phyloP scores from a whole-genome alignment of 1,284 basidiomycete genomes.

The Pseudozyma sp. region DNA sequence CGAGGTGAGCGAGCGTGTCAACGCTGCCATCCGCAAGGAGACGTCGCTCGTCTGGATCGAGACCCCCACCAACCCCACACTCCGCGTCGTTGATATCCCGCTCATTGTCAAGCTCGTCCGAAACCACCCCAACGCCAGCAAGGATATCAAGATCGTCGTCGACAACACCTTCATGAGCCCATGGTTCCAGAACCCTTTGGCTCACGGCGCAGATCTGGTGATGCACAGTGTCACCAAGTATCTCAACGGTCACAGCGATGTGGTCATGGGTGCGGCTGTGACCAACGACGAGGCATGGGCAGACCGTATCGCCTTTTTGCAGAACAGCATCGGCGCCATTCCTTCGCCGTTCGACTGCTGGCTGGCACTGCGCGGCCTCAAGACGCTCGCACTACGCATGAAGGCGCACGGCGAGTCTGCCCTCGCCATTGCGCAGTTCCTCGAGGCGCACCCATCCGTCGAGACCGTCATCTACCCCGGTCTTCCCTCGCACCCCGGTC shows the following conservation, averaged over 20 bases:
- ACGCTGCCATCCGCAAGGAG: conserved; percentile 76
- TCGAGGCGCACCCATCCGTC: conserved; percentile 74
- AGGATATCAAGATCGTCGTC: conserved; percentile 55
- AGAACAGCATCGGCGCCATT: conserved; percentile 89
- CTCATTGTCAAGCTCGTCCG: conserved; percentile 74
- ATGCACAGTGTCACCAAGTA: conserved; percentile 81
- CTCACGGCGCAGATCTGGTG: conserved; percentile 85
- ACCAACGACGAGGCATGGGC: conserved; percentile 57
- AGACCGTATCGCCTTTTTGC: conserved; percentile 77
- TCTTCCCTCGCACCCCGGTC: conserved; percentile 58
- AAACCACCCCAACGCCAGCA: conserved; percentile 77
- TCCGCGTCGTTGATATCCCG: conserved; percentile 83
- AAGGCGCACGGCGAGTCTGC: conserved; percentile 87
- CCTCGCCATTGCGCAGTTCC: conserved; percentile 78
- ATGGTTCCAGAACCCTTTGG: conserved; percentile 88
- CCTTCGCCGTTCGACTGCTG: conserved; percentile 90
- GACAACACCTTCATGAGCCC: conserved; percentile 77
- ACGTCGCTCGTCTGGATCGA: conserved; percentile 99
- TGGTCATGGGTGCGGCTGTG: conserved; percentile 63
- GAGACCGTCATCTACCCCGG: conserved; percentile 89
- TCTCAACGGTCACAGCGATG: conserved; percentile 89
- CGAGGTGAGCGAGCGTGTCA: conserved; percentile 75
- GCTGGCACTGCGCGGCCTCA: conserved; percentile 89
- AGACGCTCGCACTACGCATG: conserved; percentile 78
- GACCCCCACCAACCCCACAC: conserved; percentile 92